Evolutionary conservation across 768 basidiomycete genomes (phyloP).

Genomic region (Polyporus arcularius): DNA sequence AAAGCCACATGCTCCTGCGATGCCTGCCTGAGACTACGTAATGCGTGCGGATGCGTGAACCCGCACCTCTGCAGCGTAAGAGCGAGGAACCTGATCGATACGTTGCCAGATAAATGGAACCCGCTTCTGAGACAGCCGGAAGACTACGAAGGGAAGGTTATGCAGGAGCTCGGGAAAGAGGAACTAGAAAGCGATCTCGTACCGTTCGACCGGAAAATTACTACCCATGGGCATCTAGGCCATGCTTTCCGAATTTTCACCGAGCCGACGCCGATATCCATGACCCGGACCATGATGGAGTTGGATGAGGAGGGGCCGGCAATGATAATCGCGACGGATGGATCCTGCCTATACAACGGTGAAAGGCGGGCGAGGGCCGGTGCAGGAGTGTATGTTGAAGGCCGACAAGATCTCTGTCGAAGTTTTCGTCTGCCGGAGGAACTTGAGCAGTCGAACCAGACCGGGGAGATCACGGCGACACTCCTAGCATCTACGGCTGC

Average conservation of each 20-base stretch:
- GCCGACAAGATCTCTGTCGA: not conserved
- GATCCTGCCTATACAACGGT: conserved; percentile 1
- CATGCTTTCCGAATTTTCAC: conserved; percentile 4
- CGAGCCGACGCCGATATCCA: not conserved
- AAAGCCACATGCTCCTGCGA: not conserved
- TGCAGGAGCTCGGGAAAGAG: not conserved
- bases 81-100: not conserved
- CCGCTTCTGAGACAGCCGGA: not conserved
- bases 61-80: not conserved
- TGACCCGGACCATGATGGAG: not conserved
- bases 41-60: not conserved
- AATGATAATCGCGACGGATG: not conserved
- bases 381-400: not conserved
- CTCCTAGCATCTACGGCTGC: not conserved
- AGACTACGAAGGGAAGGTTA: not conserved
- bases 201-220: not conserved
- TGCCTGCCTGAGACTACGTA: not conserved
- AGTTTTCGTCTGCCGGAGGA: not conserved
- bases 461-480: not conserved
- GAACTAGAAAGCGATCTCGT: not conserved
- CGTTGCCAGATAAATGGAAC: conserved; percentile 1
- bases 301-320: not conserved
- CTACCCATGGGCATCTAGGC: not conserved
- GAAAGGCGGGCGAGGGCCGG: not conserved
- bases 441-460: not conserved